Base-by-base conservation (phyloP, 306 rosid species). In the Prunus campanulata region DNA sequence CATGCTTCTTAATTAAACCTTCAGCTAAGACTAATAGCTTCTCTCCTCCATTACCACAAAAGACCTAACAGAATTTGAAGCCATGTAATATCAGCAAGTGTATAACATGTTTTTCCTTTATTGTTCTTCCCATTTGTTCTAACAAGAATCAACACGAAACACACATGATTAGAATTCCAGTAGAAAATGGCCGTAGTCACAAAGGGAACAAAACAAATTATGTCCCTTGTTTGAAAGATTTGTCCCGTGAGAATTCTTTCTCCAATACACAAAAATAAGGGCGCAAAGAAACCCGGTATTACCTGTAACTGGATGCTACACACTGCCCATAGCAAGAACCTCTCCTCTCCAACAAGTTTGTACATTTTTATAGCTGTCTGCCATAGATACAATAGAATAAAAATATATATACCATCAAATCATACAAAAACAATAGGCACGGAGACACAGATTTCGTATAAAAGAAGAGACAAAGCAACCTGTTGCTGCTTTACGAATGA, bases 281-380 rank as follows among this genome's bases (percentile, higher is more conserved):
- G 50, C 12, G 29, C n/a, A 78, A 18, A 75, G 73, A 50, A 74
- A 35, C 66, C 3, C 25, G 27, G 82, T 74, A 72, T 49, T 88
- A 96, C 99, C 99, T 96, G 99, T 86, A 96, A 88, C 62, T 96
- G 96, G 81, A 96, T 93, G 88, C 99, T 96, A 78, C 99, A 93
- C 79, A 91, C 97, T 42, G 99, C 96, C 98, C 99, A 96, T 52
- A 96, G 96, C 91, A 96, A 86, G 79, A 87, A 91, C 68, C 93
- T 90, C 77, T 96, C 99, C 87, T 93, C 98, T 57, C 96, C 97
- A 69, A 82, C 90, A 71, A 84, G 94, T 79, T 96, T 96, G 87
- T 96, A 93, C 99, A 96, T 96, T 83, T 91, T 93, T 85, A 96
- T 93, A 79, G 99, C 99, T 55, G 96, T 96, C 99, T 96, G 93